phyloP scores from a whole-genome alignment of 1,139 yeast species.

The Yarrowia galli region DNA sequence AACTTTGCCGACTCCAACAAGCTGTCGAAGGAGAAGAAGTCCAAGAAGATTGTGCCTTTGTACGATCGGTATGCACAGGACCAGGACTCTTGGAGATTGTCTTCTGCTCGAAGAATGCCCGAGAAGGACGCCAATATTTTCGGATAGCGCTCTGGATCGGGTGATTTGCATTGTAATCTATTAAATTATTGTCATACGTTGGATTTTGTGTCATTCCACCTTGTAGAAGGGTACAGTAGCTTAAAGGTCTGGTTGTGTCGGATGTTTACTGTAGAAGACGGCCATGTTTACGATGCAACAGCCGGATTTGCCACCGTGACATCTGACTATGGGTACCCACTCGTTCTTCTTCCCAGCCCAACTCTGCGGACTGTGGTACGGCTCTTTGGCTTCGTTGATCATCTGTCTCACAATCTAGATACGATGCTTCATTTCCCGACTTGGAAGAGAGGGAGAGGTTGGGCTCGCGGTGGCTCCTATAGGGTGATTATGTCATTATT shows the following conservation, averaged over 20 bases:
- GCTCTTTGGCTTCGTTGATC: slow-evolving; percentile 16
- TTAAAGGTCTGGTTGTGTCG: too few relatives aligned
- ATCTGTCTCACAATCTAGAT: slow-evolving; percentile 6
- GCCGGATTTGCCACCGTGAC: neutral
- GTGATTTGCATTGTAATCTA: slow-evolving; percentile 11
- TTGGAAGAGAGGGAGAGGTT: neutral
- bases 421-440: neutral
- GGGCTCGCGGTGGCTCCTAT: neutral
- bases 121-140: slow-evolving; percentile 40
- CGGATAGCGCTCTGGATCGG: slow-evolving; percentile 30
- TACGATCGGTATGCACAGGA: slow-evolving; percentile 62
- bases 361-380: neutral
- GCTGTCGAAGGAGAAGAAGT: slow-evolving; percentile 54
- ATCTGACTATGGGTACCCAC: neutral
- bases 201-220: too few relatives aligned
- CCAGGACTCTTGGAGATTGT: slow-evolving; percentile 63
- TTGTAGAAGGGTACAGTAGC: too few relatives aligned
- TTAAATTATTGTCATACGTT: neutral
- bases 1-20: slow-evolving; percentile 60
- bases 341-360: neutral
- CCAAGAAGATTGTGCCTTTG: slow-evolving; percentile 68
- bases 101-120: slow-evolving; percentile 51
- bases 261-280: too few relatives aligned
- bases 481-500: neutral
- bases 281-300: neutral